These are phyloP conservation scores for Russula dissimulans DNA, from an alignment of 768 basidiomycete genomes.

Conservation along the genomic window DNA sequence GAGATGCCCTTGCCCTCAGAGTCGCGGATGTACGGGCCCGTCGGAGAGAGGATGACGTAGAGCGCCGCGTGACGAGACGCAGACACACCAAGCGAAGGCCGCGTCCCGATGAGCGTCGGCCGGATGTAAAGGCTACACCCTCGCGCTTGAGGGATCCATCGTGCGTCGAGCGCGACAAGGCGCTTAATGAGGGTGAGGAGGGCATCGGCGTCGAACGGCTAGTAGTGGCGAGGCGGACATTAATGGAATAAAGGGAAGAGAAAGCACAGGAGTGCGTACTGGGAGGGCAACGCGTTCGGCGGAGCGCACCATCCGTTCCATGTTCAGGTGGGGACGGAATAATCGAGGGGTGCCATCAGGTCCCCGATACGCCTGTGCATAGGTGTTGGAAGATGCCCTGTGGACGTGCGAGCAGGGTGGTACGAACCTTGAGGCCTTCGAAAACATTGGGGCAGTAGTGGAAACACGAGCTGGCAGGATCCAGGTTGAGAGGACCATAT, in stretches of 20 bases:
- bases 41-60: conserved; percentile 73
- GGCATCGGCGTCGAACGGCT: conserved; percentile 38
- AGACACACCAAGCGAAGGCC: conserved; percentile 49
- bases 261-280: neutral
- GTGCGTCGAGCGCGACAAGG: conserved; percentile 59
- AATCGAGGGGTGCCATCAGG: conserved; percentile 65
- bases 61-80: conserved; percentile 76
- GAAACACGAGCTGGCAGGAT: conserved; percentile 46
- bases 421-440: conserved; percentile 59
- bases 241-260: neutral
- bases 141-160: conserved; percentile 71
- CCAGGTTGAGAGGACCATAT: conserved; percentile 49
- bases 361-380: conserved; percentile 51
- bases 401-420: neutral
- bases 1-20: conserved; percentile 24
- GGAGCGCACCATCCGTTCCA: conserved; percentile 54
- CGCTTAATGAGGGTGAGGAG: conserved; percentile 49
- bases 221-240: neutral
- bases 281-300: conserved; percentile 27
- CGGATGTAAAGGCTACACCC: conserved; percentile 85
- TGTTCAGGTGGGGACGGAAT: conserved; percentile 40
- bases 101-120: conserved; percentile 55
- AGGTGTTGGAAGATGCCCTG: neutral
- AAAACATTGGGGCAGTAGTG: conserved; percentile 55
- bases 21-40: conserved; percentile 40